Evolutionary conservation across 1,139 yeast genomes (phyloP).

Genomic region (Suhomyces terraborum): DNA sequence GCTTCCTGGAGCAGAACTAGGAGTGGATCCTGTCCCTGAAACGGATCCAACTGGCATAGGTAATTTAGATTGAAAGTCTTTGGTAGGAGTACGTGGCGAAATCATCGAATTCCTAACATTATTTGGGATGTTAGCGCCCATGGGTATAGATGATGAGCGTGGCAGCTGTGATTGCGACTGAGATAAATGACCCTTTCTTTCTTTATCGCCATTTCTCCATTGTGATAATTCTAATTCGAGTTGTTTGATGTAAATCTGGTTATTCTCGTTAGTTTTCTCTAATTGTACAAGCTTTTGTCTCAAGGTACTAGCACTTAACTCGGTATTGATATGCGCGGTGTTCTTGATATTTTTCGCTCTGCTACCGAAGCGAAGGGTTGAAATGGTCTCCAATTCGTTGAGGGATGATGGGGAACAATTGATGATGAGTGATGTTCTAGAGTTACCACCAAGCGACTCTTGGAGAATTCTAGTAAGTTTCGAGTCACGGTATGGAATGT

Average conservation of each 20-base stretch:
- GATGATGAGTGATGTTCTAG: slow-evolving; percentile 75
- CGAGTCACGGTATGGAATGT: slow-evolving; percentile 81
- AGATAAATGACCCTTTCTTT: slow-evolving; percentile 14
- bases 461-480: slow-evolving; percentile 80
- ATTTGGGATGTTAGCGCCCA: slow-evolving; percentile 12
- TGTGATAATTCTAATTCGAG: slow-evolving; percentile 52
- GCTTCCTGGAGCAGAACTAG: slow-evolving; percentile 1
- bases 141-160: slow-evolving; percentile 10
- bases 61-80: slow-evolving; percentile 8
- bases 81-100: slow-evolving; percentile 17
- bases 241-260: slow-evolving; percentile 44
- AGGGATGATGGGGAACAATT: slow-evolving; percentile 71
- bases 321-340: slow-evolving; percentile 68
- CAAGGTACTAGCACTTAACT: slow-evolving; percentile 59
- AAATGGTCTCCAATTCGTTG: slow-evolving; percentile 70
- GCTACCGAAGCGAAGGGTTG: slow-evolving; percentile 78
- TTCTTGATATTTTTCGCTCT: slow-evolving; percentile 76
- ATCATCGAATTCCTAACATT: slow-evolving; percentile 9
- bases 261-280: slow-evolving; percentile 49
- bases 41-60: slow-evolving; percentile 12
- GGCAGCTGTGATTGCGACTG: slow-evolving; percentile 14
- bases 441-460: slow-evolving; percentile 86
- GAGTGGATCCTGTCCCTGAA: slow-evolving; percentile 6
- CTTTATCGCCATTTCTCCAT: slow-evolving; percentile 21
- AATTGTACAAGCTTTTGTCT: slow-evolving; percentile 51